Base-by-base conservation (phyloP, 768 basidiomycete genomes). In the Hypsizygus marmoreus region DNA sequence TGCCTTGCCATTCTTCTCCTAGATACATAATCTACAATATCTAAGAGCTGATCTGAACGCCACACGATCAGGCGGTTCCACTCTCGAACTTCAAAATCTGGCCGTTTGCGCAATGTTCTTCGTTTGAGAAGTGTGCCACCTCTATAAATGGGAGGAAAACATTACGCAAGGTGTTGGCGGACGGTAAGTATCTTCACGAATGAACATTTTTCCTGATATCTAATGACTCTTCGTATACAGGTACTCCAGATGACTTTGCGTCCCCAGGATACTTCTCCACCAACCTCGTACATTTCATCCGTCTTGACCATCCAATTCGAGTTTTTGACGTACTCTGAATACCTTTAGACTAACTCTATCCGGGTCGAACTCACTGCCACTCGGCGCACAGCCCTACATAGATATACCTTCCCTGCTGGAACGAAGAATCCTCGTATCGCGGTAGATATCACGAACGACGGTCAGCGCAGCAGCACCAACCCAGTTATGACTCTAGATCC, bases 211-310 rank as follows among this genome's bases (percentile, higher is more conserved):
- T 22, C 16, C 13, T 10, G 1, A 10, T 11, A n/a, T 10, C 13
- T 20, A n/a, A 13, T 17, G 8, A n/a, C 4, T 22, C 1, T 26
- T 25, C 22, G 11, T 26, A 4, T 22, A 16, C 24, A 82, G 81
- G 81, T 10, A 67, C 70, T 24, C 76, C 81, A 4, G 82, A 84
- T 47, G 82, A 85, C 52, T 72, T 69, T 46, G 80, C 82, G 4
- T 77, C 80, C 12, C 84, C 83, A 0, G 84, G 84, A 38, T 86
- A 84, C 57, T 86, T 86, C 56, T 73, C 81, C 0, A 76, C 79
- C 1, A 82, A 82, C 53, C 64, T 84, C 23, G 81, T 80, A 37
- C 14, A 28, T 25, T 19, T 25, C 9, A n/a, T 9, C 5, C n/a
- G 11, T 22, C 10, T 4, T 42, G 13, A n/a, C n/a, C n/a, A 16